phyloP scores from a whole-genome alignment of 2,329 filamentous ascomycete genomes.

The Whalleya microplaca region DNA sequence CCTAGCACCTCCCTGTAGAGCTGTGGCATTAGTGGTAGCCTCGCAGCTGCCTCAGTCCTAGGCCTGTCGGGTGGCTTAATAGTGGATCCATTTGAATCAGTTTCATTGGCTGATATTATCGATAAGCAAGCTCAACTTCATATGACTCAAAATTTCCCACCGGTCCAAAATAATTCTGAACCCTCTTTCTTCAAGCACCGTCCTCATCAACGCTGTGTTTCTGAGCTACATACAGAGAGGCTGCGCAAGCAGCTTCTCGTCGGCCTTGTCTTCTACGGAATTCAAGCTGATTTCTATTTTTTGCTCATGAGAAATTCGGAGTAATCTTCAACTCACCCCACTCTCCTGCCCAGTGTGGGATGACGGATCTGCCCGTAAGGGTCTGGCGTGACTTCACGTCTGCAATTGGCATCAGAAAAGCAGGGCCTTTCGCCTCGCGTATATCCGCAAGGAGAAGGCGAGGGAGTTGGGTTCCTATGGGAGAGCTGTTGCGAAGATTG shows the following conservation, averaged over 20 bases:
- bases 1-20: background rate
- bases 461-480: conserved; percentile 67
- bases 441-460: conserved; percentile 41
- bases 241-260: conserved; percentile 44
- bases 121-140: conserved; percentile 25
- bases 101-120: conserved; percentile 25
- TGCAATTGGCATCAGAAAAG: conserved; percentile 95
- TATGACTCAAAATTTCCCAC: conserved; percentile 30
- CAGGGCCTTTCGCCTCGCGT: conserved; percentile 54
- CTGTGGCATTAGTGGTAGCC: too few relatives aligned
- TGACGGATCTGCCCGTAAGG: conserved; percentile 76
- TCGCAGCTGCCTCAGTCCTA: too few relatives aligned
- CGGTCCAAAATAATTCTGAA: conserved; percentile 31
- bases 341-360: conserved; percentile 48
- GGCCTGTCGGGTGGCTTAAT: background rate
- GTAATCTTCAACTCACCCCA: conserved; percentile 76
- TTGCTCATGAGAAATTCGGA: conserved; percentile 99
- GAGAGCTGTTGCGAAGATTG: conserved; percentile 94
- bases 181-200: conserved; percentile 66
- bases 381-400: conserved; percentile 80
- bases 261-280: conserved; percentile 25
- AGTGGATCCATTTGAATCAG: background rate
- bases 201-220: conserved; percentile 93
- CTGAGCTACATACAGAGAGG: conserved; percentile 83
- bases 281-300: conserved; percentile 41